Evolutionary conservation across 2,329 filamentous ascomycete genomes (phyloP).

Genomic region (Exophiala mesophila): DNA sequence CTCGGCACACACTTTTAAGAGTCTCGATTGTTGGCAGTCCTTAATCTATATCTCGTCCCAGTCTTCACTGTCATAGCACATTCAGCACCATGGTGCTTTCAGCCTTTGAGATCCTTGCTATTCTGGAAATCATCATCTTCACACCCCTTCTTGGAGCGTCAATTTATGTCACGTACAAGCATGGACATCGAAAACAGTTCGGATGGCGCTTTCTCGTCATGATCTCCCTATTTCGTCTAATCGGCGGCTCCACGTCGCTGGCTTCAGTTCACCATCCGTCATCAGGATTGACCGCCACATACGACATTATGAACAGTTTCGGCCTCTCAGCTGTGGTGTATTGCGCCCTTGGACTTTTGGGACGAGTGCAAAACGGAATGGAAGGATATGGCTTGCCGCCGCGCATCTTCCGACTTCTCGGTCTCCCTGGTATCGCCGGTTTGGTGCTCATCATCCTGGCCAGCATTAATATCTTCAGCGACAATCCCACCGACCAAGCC

Average conservation of each 20-base stretch:
- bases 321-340: constrained; percentile 49
- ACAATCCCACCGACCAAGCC: constrained; percentile 30
- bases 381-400: constrained; percentile 23
- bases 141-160: constrained; percentile 32
- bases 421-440: constrained; percentile 31
- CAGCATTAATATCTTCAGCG: constrained; percentile 33
- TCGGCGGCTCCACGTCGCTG: constrained; percentile 49
- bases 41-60: no score
- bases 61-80: background rate
- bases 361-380: constrained; percentile 29
- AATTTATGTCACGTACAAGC: constrained; percentile 31
- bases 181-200: constrained; percentile 39
- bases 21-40: no score
- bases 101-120: constrained; percentile 20
- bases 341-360: constrained; percentile 43
- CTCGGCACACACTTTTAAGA: no score
- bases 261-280: constrained; percentile 43
- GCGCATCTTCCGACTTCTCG: constrained; percentile 30
- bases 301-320: constrained; percentile 42
- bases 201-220: constrained; percentile 53
- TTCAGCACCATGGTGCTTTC: constrained; percentile 13
- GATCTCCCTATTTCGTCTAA: constrained; percentile 49
- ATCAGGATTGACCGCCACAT: constrained; percentile 36
- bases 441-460: constrained; percentile 44
- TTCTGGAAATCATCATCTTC: constrained; percentile 35